These are phyloP conservation scores for Polytrichum formosum DNA, from an alignment of 225 moss, liverwort and hornwort genomes.

Conservation along the genomic window DNA sequence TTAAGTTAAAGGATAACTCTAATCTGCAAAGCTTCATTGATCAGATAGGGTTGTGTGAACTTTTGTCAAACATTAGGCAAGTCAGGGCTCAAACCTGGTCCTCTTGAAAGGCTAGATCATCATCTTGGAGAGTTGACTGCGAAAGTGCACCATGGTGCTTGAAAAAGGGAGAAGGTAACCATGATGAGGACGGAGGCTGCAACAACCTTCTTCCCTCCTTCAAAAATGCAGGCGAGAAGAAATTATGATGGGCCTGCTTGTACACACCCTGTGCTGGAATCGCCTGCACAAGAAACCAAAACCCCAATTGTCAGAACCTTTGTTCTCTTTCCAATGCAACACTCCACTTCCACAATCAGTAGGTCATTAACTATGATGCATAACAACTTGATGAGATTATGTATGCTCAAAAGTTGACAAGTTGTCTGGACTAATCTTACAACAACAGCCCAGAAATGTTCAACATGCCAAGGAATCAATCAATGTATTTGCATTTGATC, in stretches of 20 bases:
- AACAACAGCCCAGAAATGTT: too few relatives aligned
- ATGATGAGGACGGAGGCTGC: conserved; percentile 3
- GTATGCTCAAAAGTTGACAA: neutral
- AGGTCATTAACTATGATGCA: neutral
- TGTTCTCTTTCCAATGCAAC: too few relatives aligned
- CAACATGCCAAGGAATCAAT: too few relatives aligned
- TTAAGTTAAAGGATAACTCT: too few relatives aligned
- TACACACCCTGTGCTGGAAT: neutral
- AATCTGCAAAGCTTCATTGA: too few relatives aligned
- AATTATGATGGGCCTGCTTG: conserved; percentile 20
- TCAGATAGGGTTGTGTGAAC: too few relatives aligned
- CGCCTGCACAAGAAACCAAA: conserved; percentile 7
- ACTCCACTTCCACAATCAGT: too few relatives aligned
- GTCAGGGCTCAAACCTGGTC: conserved; percentile 11
- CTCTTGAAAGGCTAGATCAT: conserved; percentile 14
- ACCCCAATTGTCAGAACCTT: too few relatives aligned
- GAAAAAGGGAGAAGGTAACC: conserved; percentile 16
- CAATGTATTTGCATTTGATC: too few relatives aligned
- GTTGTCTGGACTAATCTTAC: too few relatives aligned
- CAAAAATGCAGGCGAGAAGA: conserved; percentile 19
- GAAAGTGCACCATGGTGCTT: conserved; percentile 16
- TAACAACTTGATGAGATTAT: neutral
- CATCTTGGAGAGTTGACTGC: conserved; percentile 27
- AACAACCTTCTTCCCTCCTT: conserved; percentile 23
- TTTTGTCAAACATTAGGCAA: too few relatives aligned